These are phyloP conservation scores for Malus hybrid DNA, from an alignment of 331 rosid species.

Conservation along the genomic window DNA sequence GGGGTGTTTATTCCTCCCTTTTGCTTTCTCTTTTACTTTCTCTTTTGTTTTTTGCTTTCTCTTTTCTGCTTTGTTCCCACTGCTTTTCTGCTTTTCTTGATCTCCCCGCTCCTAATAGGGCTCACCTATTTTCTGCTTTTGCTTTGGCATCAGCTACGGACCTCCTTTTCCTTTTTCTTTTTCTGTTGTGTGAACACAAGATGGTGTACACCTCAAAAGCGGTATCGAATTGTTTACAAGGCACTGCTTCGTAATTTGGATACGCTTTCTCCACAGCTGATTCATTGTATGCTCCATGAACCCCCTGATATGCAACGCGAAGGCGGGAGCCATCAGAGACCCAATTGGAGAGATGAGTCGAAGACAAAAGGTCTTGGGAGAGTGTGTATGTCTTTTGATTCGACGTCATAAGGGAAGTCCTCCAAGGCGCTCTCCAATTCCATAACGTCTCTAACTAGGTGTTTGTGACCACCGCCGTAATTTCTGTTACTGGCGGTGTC, in stretches of 20 bases:
- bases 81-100: too few species aligned
- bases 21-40: too few species aligned
- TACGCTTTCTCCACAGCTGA: slow-evolving; percentile 89
- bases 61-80: too few species aligned
- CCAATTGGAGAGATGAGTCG: slow-evolving; percentile 36
- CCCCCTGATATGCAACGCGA: slow-evolving; percentile 98
- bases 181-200: too few species aligned
- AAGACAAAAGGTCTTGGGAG: slow-evolving; percentile 84
- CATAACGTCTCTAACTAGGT: not conserved
- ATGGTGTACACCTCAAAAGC: slow-evolving; percentile 67
- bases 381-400: slow-evolving; percentile 35
- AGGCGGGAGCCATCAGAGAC: slow-evolving; percentile 57
- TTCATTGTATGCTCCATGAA: slow-evolving; percentile 89
- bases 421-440: slow-evolving; percentile 21
- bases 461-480: not conserved
- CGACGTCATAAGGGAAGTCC: slow-evolving; percentile 25
- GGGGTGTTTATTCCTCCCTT: too few species aligned
- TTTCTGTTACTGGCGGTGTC: not conserved
- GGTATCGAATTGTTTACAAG: slow-evolving; percentile 85
- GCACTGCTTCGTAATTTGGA: slow-evolving; percentile 98
- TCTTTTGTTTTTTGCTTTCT: too few species aligned
- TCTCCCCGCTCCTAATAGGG: too few species aligned
- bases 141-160: too few species aligned
- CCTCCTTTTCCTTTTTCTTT: too few species aligned
- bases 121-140: too few species aligned